These are phyloP conservation scores for Pleurotus platypus DNA, from an alignment of 768 basidiomycete species.

Conservation along the genomic window DNA sequence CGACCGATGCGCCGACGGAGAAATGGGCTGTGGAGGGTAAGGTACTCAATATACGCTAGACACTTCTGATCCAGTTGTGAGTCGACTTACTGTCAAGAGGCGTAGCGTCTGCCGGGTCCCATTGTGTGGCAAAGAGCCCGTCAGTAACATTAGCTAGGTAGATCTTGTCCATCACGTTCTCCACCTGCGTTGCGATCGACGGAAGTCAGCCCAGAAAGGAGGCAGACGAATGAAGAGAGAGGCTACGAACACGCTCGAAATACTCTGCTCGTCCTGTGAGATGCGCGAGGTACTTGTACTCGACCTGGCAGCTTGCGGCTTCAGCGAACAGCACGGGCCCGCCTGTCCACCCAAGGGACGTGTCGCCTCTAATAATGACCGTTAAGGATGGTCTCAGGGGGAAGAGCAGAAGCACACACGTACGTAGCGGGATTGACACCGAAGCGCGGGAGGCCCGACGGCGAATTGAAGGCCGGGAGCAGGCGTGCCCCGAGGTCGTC, in stretches of 20 bases:
- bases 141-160: slow-evolving; percentile 25
- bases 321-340: slow-evolving; percentile 31
- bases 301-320: slow-evolving; percentile 58
- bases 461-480: slow-evolving; percentile 60
- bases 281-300: slow-evolving; percentile 73
- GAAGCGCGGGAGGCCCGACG: slow-evolving; percentile 60
- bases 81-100: slow-evolving; percentile 20
- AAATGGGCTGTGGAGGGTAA: slow-evolving; percentile 29
- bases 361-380: slow-evolving; percentile 22
- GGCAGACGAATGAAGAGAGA: too few species aligned
- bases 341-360: slow-evolving; percentile 26
- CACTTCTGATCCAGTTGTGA: too few species aligned
- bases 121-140: slow-evolving; percentile 32
- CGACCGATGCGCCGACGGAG: slow-evolving; percentile 54
- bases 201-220: too few species aligned
- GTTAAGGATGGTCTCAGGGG: not conserved
- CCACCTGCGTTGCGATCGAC: slow-evolving; percentile 18
- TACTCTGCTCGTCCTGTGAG: slow-evolving; percentile 58
- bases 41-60: not conserved
- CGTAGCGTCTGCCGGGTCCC: slow-evolving; percentile 21
- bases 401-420: slow-evolving; percentile 11
- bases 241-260: slow-evolving; percentile 27
- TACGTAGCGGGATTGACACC: slow-evolving; percentile 55
- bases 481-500: slow-evolving; percentile 65
- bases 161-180: slow-evolving; percentile 35